Base-by-base conservation (phyloP, 805 yeast genomes). In the Kuraishia ogatae region DNA sequence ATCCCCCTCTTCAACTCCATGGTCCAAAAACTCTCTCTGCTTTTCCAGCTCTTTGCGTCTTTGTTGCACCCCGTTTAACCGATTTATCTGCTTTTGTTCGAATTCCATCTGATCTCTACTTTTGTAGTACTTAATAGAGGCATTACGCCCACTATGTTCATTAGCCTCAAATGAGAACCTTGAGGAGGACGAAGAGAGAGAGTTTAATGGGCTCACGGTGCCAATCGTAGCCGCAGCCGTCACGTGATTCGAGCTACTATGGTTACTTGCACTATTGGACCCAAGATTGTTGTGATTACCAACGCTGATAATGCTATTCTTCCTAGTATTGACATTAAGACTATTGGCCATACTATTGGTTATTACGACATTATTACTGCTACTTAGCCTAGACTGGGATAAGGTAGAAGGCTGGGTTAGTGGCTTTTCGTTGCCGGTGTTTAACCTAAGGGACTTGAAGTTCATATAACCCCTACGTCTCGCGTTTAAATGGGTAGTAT, bases 81-180 rank as follows among this genome's bases (percentile, higher is more conserved):
- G 43, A 13, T 35, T 10, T 15, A 35, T 15, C 17, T 58, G 54
- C 35, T 57, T 56, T 28, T 63, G 61, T 56, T 68, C 71, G 48
- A 58, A 56, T 39, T 60, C 62, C 20, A 68, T 39, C 53, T 70
- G 72, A 43, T 65, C 70, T 17, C 58, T 54, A 7, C 71, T 66
- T 53, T 72, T 72, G 53, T 72, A 71, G 57, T 71, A 72, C 48
- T 65, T 67, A 19, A 72, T 64, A 3, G 75, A 71, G 0, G 73
- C 63, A 51, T 70, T 71, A 28, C 76, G 57, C 17, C 73, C 72
- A 5, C 65, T 61, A 5, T 58, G 57, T 24, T 46, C 48, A 48
- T 62, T 64, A 1, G 64, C 65, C 53, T 66, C 69, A 47, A 72
- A 72, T 1, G 76, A 72, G 53, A 72, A 72, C 51, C 63, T 58